phyloP scores from a whole-genome alignment of 2,329 filamentous ascomycete species.

The Talaromyces sp. region DNA sequence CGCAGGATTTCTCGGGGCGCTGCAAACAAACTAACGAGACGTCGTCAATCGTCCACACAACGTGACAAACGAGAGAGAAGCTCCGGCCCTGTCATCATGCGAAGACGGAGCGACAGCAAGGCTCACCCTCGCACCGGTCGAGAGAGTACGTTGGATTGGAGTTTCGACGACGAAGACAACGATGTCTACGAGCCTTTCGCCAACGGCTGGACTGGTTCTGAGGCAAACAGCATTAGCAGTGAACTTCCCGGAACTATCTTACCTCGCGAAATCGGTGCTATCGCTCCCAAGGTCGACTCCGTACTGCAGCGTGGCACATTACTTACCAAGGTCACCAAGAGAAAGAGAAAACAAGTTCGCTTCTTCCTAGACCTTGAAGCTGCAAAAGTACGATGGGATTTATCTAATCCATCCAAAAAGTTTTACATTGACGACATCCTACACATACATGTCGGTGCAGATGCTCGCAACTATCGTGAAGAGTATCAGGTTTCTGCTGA shows the following conservation, averaged over 20 bases:
- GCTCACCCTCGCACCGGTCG: constrained; percentile 59
- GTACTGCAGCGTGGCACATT: constrained; percentile 73
- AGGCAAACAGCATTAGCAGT: constrained; percentile 38
- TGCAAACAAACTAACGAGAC: constrained; percentile 63
- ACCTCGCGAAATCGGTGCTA: constrained; percentile 34
- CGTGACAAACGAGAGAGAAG: constrained; percentile 79
- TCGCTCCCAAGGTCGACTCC: constrained; percentile 69
- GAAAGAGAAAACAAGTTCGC: constrained; percentile 67
- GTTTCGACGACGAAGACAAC: constrained; percentile 56
- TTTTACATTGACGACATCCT: constrained; percentile 95
- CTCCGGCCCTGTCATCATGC: constrained; percentile 81
- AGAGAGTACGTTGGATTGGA: constrained; percentile 44
- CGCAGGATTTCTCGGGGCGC: constrained; percentile 81
- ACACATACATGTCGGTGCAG: constrained; percentile 77
- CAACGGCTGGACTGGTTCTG: constrained; percentile 40
- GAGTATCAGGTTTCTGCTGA: constrained; percentile 70
- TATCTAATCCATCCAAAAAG: constrained; percentile 70
- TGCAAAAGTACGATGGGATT: constrained; percentile 86
- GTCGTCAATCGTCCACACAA: constrained; percentile 73
- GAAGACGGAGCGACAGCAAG: constrained; percentile 85
- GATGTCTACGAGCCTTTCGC: constrained; percentile 36
- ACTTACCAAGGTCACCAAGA: constrained; percentile 81
- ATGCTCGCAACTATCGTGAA: constrained; percentile 84
- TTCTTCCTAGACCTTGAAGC: constrained; percentile 78
- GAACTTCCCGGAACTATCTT: constrained; percentile 32